Percentiles rank a stretch among this genome's conserved stretches.
phyloP scores from a whole-genome alignment of 2,329 filamentous ascomycete genomes.

The Trichoderma afroharzianum region DNA sequence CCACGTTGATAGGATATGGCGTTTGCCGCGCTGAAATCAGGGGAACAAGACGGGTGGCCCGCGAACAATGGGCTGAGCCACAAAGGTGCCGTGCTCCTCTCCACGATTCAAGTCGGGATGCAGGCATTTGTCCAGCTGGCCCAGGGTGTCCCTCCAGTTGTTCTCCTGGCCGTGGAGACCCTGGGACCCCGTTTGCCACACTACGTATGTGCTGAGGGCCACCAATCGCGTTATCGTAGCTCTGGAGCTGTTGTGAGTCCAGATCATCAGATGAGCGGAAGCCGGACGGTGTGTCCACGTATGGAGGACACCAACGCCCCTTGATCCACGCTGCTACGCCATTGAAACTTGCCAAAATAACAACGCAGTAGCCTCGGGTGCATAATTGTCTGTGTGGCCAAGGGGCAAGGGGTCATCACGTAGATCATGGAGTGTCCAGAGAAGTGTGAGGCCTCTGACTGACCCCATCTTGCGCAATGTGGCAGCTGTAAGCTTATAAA shows the following conservation, averaged over 20 bases:
- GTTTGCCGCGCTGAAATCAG: background rate
- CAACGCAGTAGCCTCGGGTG: constrained; percentile 9
- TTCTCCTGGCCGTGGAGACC: constrained; percentile 1
- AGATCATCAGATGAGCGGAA: constrained; percentile 1
- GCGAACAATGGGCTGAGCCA: background rate
- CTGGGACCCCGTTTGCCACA: constrained; percentile 9
- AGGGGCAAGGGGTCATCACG: constrained; percentile 3
- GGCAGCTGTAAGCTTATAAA: constrained; percentile 17
- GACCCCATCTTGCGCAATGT: background rate
- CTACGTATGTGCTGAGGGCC: constrained; percentile 12
- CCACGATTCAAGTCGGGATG: constrained; percentile 6
- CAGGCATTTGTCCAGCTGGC: background rate
- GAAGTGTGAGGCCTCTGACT: background rate
- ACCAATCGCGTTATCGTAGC: constrained; percentile 14
- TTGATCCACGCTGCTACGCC: constrained; percentile 15
- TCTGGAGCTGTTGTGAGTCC: constrained; percentile 11
- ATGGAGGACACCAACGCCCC: constrained; percentile 3
- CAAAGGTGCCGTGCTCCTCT: constrained; percentile 3
- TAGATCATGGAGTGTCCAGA: constrained; percentile 3
- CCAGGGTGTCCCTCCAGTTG: background rate
- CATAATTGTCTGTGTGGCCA: background rate
- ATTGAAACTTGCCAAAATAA: constrained; percentile 14
- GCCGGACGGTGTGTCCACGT: constrained; percentile 5
- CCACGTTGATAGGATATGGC: constrained; percentile 10
- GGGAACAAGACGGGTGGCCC: background rate